Evolutionary conservation across 441 rosid genomes (phyloP).

Genomic region (Jatropha multifida): DNA sequence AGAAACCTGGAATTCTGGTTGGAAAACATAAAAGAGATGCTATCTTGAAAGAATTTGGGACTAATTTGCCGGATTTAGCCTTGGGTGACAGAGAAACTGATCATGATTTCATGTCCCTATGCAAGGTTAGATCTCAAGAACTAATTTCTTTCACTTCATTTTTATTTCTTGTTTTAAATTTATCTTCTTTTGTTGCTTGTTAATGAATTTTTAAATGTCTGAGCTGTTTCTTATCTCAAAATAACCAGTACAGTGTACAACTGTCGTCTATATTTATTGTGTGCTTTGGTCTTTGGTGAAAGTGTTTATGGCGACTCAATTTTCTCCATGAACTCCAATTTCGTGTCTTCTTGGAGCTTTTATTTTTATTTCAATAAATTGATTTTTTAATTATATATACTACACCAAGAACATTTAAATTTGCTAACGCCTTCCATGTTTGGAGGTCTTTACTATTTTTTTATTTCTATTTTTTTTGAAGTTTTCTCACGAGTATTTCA

Average conservation of each 20-base stretch:
- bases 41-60: slow-evolving; percentile 57
- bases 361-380: not conserved
- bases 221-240: slow-evolving; percentile 3
- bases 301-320: slow-evolving; percentile 21
- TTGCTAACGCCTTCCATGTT: slow-evolving; percentile 2
- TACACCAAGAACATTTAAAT: too few species aligned
- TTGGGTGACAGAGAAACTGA: slow-evolving; percentile 76
- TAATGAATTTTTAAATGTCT: not conserved
- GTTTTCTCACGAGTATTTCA: not conserved
- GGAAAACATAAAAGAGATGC: slow-evolving; percentile 67
- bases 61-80: slow-evolving; percentile 69
- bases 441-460: not conserved
- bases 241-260: slow-evolving; percentile 1
- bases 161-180: not conserved
- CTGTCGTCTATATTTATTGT: slow-evolving; percentile 23
- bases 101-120: slow-evolving; percentile 72
- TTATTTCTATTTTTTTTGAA: not conserved
- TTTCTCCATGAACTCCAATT: not conserved
- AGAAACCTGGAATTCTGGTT: slow-evolving; percentile 65
- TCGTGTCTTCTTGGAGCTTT: not conserved
- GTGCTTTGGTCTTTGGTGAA: slow-evolving; percentile 38
- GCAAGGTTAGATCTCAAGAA: slow-evolving; percentile 63
- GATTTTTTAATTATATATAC: too few species aligned
- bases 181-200: not conserved
- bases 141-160: not conserved